These are phyloP conservation scores for Mycosarcoma mackinlayi DNA, from an alignment of 1,284 basidiomycete genomes.

Conservation along the genomic window DNA sequence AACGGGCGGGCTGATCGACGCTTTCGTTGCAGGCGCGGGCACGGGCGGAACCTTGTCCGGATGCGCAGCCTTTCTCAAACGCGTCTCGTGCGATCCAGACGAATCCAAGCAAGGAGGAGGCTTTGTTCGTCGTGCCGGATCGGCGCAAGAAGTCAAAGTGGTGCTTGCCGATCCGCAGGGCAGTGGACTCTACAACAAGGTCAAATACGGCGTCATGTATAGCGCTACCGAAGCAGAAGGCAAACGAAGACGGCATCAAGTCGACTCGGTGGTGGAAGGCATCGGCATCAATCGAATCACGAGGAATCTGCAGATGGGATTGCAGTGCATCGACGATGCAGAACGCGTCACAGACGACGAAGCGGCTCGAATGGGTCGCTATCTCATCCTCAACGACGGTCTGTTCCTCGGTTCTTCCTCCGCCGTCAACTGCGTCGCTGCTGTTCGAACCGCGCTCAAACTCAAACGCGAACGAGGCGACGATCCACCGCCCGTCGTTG, in stretches of 20 bases:
- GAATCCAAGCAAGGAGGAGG: conserved; percentile 27
- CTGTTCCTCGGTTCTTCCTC: conserved; percentile 95
- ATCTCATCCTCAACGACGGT: conserved; percentile 75
- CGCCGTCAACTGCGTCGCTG: conserved; percentile 93
- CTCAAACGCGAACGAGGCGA: conserved; percentile 48
- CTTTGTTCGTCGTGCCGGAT: conserved; percentile 19
- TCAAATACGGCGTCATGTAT: conserved; percentile 84
- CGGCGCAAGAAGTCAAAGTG: conserved; percentile 39
- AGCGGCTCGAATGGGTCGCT: conserved; percentile 63
- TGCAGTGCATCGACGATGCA: conserved; percentile 61
- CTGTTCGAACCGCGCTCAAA: conserved; percentile 71
- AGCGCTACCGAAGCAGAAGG: conserved; percentile 91
- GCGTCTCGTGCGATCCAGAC: conserved; percentile 59
- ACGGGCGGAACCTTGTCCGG: conserved; percentile 96
- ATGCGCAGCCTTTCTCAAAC: conserved; percentile 79
- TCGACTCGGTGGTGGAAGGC: conserved; percentile 70
- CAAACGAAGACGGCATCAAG: conserved; percentile 87
- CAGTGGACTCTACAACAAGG: conserved; percentile 92
- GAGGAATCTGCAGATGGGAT: conserved; percentile 59
- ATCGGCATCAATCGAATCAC: conserved; percentile 75
- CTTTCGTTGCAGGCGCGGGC: conserved; percentile 95
- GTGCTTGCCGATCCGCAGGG: conserved; percentile 92
- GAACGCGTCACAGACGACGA: conserved; percentile 63
- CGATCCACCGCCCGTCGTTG: conserved; percentile 55
- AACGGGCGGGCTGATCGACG: conserved; percentile 82